These are phyloP conservation scores for Flammula alnicola DNA, from an alignment of 1,284 basidiomycete species.

Conservation along the genomic window DNA sequence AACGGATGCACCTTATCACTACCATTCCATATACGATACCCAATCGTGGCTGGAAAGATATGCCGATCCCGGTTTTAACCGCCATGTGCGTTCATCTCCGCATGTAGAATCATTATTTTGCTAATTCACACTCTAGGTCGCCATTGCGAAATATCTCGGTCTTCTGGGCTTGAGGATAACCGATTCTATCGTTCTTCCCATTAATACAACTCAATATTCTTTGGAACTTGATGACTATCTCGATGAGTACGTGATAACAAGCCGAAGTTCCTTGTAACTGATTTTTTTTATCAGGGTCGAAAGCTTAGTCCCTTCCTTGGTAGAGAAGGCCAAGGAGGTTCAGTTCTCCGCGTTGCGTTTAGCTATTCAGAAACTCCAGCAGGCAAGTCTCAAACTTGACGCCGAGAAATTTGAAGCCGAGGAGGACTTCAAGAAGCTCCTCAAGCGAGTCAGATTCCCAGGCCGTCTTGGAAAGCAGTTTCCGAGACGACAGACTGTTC, in stretches of 20 bases:
- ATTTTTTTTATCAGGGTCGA: conserved; percentile 48
- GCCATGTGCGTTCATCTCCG: conserved; percentile 54
- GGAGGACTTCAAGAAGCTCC: conserved; percentile 43
- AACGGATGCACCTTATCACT: conserved; percentile 76
- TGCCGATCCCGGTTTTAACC: conserved; percentile 77
- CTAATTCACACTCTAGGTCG: conserved; percentile 49
- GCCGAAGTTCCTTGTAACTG: conserved; percentile 6
- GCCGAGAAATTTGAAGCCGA: conserved; percentile 52
- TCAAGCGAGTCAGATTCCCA: conserved; percentile 38
- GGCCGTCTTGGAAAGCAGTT: conserved; percentile 28
- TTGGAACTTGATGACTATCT: conserved; percentile 66
- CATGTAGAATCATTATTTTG: background rate
- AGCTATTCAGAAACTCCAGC: conserved; percentile 55
- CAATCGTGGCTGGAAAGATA: conserved; percentile 77
- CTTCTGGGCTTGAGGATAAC: conserved; percentile 64
- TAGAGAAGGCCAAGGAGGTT: conserved; percentile 32
- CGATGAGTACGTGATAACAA: conserved; percentile 45
- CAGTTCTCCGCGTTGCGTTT: conserved; percentile 51
- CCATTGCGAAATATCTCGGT: conserved; percentile 61
- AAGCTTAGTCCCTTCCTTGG: conserved; percentile 36
- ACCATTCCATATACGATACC: conserved; percentile 84
- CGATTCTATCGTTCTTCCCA: conserved; percentile 64
- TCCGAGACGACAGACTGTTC: conserved; percentile 23
- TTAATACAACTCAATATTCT: conserved; percentile 82
- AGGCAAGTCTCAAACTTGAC: conserved; percentile 60